Evolutionary conservation across 805 yeast species (phyloP), one percentile per base, ranked within the genome.

Genomic region (Wickerhamiella shivajii): DNA sequence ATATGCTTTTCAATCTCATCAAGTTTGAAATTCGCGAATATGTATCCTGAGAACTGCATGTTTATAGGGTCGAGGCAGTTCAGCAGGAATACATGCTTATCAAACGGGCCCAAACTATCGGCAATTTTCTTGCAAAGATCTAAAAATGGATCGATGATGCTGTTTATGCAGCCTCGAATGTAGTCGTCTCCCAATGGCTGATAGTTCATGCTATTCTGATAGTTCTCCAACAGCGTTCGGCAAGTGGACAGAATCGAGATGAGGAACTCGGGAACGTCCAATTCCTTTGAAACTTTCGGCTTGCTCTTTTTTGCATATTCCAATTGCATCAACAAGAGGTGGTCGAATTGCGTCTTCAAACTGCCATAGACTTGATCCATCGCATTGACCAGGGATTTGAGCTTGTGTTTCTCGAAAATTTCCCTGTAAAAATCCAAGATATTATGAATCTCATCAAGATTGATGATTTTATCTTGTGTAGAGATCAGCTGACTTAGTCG

Each of bases 261-360:
- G 15, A 79, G 56, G 84, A 92, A 85, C 39, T 79, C 92, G 0
- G 96, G 94, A 4, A 93, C 74, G 39, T 75, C 69, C 15, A 79
- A 57, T 39, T 80, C 80, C 18, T 19, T 9, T 2, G 31, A 21
- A 13, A 30, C 25, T 13, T 29, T 29, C 7, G 28, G n/a, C 20
- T 25, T 30, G 14, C 16, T 9, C 26, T 21, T 27, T 17, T 32
- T 38, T 25, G 64, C 65, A 33, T 28, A 50, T 51, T 12, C 64
- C 39, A 24, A 52, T 51, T 36, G 60, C 47, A 46, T 51, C 8
- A 61, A 59, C 19, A 68, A 46, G 5, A 47, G 58, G 40, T 42
- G 55, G 46, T 38, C 63, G 52, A 38, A 69, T 45, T 49, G 69
- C 42, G 43, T 59, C 61, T 39, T 52, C 43, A 40, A 58, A 39